phyloP scores from a whole-genome alignment of 805 yeast genomes.

The Candida sakaeoensis region DNA sequence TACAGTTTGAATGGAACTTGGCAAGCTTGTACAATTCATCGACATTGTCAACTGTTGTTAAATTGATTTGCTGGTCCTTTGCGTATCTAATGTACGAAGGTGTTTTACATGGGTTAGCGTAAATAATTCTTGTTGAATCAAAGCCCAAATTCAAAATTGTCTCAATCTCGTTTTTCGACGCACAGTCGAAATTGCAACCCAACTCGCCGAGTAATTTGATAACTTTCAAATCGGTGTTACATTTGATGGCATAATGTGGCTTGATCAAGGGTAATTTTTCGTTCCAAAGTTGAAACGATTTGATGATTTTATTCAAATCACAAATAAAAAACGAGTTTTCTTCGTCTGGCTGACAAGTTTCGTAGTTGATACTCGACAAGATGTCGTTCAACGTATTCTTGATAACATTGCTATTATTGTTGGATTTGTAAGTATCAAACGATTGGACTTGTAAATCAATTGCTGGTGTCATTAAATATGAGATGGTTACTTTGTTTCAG shows the following conservation, averaged over 20 bases:
- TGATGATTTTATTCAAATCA: conserved; percentile 69
- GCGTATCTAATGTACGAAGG: conserved; percentile 77
- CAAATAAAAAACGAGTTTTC: conserved; percentile 88
- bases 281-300: conserved; percentile 64
- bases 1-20: conserved; percentile 63
- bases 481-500: too few relatives aligned
- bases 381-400: conserved; percentile 38
- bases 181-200: conserved; percentile 89
- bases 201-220: conserved; percentile 52
- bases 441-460: conserved; percentile 7
- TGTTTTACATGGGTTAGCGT: conserved; percentile 95
- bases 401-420: conserved; percentile 18
- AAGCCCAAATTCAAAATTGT: conserved; percentile 60
- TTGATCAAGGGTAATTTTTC: conserved; percentile 63
- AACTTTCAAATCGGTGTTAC: conserved; percentile 72
- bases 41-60: conserved; percentile 86
- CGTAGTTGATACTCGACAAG: conserved; percentile 46
- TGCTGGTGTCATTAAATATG: conserved; percentile 4
- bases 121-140: conserved; percentile 64
- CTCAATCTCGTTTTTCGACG: conserved; percentile 81
- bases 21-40: conserved; percentile 79
- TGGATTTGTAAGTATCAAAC: background rate
- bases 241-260: conserved; percentile 94
- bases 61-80: conserved; percentile 45
- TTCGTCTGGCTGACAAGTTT: conserved; percentile 65